Conservation (phyloP, 2,329 filamentous ascomycete genomes). For the Allantophomopsis cytisporea region DNA sequence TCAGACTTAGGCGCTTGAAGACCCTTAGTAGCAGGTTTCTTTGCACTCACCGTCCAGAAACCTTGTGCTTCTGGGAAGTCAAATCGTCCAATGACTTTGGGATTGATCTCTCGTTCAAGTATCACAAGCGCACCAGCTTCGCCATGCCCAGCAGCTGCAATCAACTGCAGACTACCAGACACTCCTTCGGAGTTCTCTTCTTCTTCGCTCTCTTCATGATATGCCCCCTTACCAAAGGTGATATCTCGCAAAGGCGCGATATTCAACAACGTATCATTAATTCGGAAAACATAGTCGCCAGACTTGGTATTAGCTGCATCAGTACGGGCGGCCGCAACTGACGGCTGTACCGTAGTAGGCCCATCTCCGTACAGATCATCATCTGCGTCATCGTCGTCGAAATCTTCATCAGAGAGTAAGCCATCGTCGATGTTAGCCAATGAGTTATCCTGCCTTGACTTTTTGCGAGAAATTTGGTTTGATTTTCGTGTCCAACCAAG, state of each 20-base stretch:
- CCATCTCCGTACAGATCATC: slow-evolving; percentile 52
- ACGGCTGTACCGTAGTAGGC: slow-evolving; percentile 20
- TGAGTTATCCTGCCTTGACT: slow-evolving; percentile 40
- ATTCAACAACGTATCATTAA: slow-evolving; percentile 66
- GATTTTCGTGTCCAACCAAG: slow-evolving; percentile 66
- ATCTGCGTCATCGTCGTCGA: slow-evolving; percentile 38
- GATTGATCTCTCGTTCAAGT: slow-evolving; percentile 66
- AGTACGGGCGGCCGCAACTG: slow-evolving; percentile 20
- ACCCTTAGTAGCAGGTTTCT: slow-evolving; percentile 50
- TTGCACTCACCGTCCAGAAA: slow-evolving; percentile 69
- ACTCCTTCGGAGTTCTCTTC: slow-evolving; percentile 29
- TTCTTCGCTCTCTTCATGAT: slow-evolving; percentile 29
- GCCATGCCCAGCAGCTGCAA: slow-evolving; percentile 49
- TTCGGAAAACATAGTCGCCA: slow-evolving; percentile 57
- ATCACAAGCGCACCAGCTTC: slow-evolving; percentile 58
- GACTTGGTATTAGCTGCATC: slow-evolving; percentile 28
- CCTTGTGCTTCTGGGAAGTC: slow-evolving; percentile 60
- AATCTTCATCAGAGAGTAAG: slow-evolving; percentile 24
- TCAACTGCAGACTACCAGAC: slow-evolving; percentile 42
- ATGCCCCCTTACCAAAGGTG: slow-evolving; percentile 46
- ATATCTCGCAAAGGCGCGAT: slow-evolving; percentile 70
- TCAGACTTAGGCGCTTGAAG: slow-evolving; percentile 20
- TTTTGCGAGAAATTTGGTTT: slow-evolving; percentile 45
- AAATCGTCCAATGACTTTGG: slow-evolving; percentile 54
- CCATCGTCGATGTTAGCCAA: slow-evolving; percentile 39